Evolutionary conservation across 2,329 filamentous ascomycete species (phyloP).

Genomic region (Cladophialophora yegresii): DNA sequence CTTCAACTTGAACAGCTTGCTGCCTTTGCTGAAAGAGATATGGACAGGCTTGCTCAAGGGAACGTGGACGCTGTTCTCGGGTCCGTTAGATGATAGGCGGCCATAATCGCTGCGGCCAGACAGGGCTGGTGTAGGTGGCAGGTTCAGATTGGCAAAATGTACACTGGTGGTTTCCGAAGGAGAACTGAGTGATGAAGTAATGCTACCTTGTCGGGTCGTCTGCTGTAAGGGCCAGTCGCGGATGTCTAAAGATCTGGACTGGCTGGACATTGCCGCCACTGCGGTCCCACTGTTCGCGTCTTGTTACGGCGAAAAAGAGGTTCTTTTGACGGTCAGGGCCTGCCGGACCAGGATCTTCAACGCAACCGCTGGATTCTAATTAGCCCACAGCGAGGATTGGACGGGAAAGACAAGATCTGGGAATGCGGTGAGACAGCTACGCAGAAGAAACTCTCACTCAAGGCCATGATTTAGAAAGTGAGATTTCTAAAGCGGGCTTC

Average conservation of each 20-base stretch:
- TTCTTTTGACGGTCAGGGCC: not conserved
- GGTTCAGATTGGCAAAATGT: slow-evolving; percentile 36
- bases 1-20: slow-evolving; percentile 45
- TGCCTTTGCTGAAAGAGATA: slow-evolving; percentile 44
- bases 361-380: slow-evolving; percentile 5
- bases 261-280: slow-evolving; percentile 30
- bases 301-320: not conserved
- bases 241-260: slow-evolving; percentile 38
- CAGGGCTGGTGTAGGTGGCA: slow-evolving; percentile 39
- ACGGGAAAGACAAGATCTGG: not conserved
- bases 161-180: slow-evolving; percentile 40
- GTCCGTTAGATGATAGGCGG: slow-evolving; percentile 32
- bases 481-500: slow-evolving; percentile 5
- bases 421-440: slow-evolving; percentile 1
- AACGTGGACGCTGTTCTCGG: slow-evolving; percentile 26
- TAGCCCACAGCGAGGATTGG: slow-evolving; percentile 11
- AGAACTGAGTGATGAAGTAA: slow-evolving; percentile 39
- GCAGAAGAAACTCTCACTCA: slow-evolving; percentile 18
- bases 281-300: not conserved
- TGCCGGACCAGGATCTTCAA: slow-evolving; percentile 2
- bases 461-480: slow-evolving; percentile 19
- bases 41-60: slow-evolving; percentile 23
- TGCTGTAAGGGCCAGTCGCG: slow-evolving; percentile 40
- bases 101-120: slow-evolving; percentile 36
- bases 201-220: slow-evolving; percentile 36